Conservation (phyloP, 768 basidiomycete genomes). For the Phylloporus sp. region DNA sequence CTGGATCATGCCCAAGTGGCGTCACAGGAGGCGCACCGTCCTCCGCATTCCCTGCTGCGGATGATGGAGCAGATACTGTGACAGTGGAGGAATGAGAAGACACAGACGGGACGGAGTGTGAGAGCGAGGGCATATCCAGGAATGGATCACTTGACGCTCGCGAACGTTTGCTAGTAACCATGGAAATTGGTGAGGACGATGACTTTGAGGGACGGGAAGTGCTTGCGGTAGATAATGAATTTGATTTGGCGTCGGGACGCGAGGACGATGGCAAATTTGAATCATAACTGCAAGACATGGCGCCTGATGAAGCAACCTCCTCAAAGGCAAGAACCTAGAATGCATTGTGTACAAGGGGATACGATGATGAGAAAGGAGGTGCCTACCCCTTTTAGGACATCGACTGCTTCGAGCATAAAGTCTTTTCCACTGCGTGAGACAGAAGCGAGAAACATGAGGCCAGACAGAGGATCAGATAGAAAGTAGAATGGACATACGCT, state of each 20-base stretch:
- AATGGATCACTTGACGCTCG: slow-evolving; percentile 80
- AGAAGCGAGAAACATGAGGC: slow-evolving; percentile 14
- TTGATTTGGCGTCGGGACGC: slow-evolving; percentile 56
- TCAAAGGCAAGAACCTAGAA: slow-evolving; percentile 67
- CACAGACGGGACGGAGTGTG: slow-evolving; percentile 52
- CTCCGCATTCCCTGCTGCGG: slow-evolving; percentile 35
- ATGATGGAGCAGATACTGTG: slow-evolving; percentile 31
- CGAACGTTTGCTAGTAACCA: slow-evolving; percentile 55
- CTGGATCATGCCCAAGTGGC: slow-evolving; percentile 26
- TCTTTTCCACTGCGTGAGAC: slow-evolving; percentile 71
- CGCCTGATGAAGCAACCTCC: slow-evolving; percentile 45
- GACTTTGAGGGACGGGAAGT: slow-evolving; percentile 31
- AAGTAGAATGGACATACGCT: slow-evolving; percentile 57
- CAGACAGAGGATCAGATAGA: slow-evolving; percentile 5
- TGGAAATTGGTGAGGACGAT: slow-evolving; percentile 36
- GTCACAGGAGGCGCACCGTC: slow-evolving; percentile 40
- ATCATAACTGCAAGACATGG: slow-evolving; percentile 27
- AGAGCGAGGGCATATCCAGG: slow-evolving; percentile 62
- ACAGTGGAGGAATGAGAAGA: slow-evolving; percentile 44
- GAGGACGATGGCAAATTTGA: slow-evolving; percentile 38
- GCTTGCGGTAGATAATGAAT: slow-evolving; percentile 41
- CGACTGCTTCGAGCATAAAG: slow-evolving; percentile 90
- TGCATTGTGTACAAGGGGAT: slow-evolving; percentile 2
- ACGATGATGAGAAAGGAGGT: slow-evolving; percentile 8
- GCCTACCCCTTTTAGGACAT: slow-evolving; percentile 85